Base-by-base conservation (phyloP, 768 basidiomycete species). In the Podaxis sp. region DNA sequence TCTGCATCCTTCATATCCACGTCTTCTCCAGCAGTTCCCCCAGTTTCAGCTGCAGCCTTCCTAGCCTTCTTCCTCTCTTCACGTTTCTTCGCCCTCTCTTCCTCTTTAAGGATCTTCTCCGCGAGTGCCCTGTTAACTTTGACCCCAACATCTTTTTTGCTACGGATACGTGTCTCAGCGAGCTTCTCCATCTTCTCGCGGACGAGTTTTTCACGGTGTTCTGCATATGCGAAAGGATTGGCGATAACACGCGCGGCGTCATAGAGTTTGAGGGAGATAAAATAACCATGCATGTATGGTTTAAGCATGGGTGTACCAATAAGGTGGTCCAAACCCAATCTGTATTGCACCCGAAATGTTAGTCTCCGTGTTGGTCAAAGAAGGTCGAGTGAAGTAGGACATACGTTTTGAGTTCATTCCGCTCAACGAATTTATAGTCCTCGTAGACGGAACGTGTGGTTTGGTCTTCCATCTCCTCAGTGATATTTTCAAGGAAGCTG, bases 231-330 rank as follows among this genome's bases (percentile, higher is more conserved):
- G 72, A 94, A 96, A 2, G 97, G 97, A 78, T 99, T 98, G 61
- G 95, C 90, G 67, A 99, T 95, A 66, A 96, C 84, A 36, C 96
- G 89, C 1, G 97, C 97, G 56, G 96, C 90, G 68, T 96, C 93
- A 79, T 99, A 99, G 4, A 99, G 85, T 70, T 95, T 93, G 76
- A 99, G 87, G 4, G 95, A 93, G 65, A 98, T 76, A 80, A 99
- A 99, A 85, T 96, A 99, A 48, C 97, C 97, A 75, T 99, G 97
- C 96, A 99, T 98, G 77, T 99, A 99, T 3, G 97, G 97, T 75
- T 96, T 96, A 81, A 99, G 92, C 17, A 92, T 87, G 22, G 95
- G 88, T 4, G 96, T 96, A 56, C 97, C 97, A 66, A 97, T 79
- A 68, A 99, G 92, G 73, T 96, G 94, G 67, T 95, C 92, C 72